These are phyloP conservation scores for Nemania diffusa DNA, from an alignment of 2,329 filamentous ascomycete species.

Conservation along the genomic window DNA sequence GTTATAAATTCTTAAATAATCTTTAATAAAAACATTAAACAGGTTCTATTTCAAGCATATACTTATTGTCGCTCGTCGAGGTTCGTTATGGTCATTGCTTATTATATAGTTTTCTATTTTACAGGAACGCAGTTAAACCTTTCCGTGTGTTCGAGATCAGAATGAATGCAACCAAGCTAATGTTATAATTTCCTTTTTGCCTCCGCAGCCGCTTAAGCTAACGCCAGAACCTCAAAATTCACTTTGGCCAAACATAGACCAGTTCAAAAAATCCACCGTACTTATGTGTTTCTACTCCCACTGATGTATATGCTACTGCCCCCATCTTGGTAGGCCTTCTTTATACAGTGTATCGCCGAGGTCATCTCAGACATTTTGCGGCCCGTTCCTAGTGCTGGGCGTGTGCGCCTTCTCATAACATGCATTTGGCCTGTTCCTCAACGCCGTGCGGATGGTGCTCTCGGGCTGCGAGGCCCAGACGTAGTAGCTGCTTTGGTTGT, in stretches of 20 bases:
- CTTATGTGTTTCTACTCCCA: background rate
- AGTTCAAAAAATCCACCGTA: background rate
- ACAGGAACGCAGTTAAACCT: background rate
- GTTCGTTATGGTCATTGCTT: too few relatives aligned
- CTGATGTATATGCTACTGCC: background rate
- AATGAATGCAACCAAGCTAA: constrained; percentile 14
- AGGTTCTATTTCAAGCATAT: too few relatives aligned
- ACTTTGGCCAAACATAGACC: constrained; percentile 9
- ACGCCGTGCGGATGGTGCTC: constrained; percentile 41
- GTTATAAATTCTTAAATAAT: too few relatives aligned
- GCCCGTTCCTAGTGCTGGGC: background rate
- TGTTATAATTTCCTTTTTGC: constrained; percentile 2
- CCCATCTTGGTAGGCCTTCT: too few relatives aligned
- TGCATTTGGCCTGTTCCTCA: constrained; percentile 45
- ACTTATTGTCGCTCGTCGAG: too few relatives aligned
- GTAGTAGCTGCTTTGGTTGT: constrained; percentile 48
- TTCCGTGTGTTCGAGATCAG: background rate
- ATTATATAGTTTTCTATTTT: constrained; percentile 13
- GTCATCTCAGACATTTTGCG: constrained; percentile 21
- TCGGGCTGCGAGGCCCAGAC: constrained; percentile 48
- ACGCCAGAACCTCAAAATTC: constrained; percentile 8
- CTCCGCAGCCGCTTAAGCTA: background rate
- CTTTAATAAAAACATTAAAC: too few relatives aligned
- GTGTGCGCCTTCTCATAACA: constrained; percentile 14
- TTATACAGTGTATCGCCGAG: background rate